phyloP scores from a whole-genome alignment of 495 filamentous ascomycete species.

The Aspergillus heteromorphus region DNA sequence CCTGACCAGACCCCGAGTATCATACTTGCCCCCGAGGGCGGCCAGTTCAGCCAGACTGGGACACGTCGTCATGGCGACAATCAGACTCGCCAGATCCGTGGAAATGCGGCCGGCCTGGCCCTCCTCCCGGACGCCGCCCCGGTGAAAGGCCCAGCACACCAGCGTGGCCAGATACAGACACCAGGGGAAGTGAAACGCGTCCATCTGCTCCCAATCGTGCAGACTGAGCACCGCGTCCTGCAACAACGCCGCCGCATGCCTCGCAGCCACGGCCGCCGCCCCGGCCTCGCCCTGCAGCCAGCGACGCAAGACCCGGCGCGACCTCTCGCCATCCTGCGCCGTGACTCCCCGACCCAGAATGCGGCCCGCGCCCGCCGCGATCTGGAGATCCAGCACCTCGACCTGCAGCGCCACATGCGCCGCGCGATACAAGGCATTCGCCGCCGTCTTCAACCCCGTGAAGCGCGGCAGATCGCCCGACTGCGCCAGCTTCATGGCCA shows the following conservation, averaged over 20 bases:
- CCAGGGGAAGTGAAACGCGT: conserved; percentile 53
- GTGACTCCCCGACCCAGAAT: conserved; percentile 47
- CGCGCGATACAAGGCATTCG: conserved; percentile 45
- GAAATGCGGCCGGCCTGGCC: conserved; percentile 7
- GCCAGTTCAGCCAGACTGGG: conserved; percentile 21
- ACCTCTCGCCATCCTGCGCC: conserved; percentile 39
- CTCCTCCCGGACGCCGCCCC: conserved; percentile 14
- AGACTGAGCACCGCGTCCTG: conserved; percentile 42
- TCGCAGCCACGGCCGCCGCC: conserved; percentile 31
- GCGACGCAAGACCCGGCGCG: conserved; percentile 33
- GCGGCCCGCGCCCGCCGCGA: conserved; percentile 47
- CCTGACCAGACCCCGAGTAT: conserved; percentile 31
- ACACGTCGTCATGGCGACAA: conserved; percentile 35
- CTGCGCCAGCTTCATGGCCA: conserved; percentile 28
- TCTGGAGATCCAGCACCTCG: conserved; percentile 52
- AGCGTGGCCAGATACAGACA: conserved; percentile 51
- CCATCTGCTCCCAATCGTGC: conserved; percentile 44
- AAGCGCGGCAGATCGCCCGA: conserved; percentile 30
- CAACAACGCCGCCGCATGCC: conserved; percentile 43
- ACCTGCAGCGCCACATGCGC: conserved; percentile 46
- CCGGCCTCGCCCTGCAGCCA: conserved; percentile 33
- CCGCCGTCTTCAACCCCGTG: conserved; percentile 34
- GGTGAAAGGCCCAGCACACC: conserved; percentile 48
- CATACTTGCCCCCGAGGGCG: conserved; percentile 26
- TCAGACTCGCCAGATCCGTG: conserved; percentile 28